Evolutionary conservation across 202 grass and related monocot species (phyloP).

Genomic region (Sporobolus alterniflorus): DNA sequence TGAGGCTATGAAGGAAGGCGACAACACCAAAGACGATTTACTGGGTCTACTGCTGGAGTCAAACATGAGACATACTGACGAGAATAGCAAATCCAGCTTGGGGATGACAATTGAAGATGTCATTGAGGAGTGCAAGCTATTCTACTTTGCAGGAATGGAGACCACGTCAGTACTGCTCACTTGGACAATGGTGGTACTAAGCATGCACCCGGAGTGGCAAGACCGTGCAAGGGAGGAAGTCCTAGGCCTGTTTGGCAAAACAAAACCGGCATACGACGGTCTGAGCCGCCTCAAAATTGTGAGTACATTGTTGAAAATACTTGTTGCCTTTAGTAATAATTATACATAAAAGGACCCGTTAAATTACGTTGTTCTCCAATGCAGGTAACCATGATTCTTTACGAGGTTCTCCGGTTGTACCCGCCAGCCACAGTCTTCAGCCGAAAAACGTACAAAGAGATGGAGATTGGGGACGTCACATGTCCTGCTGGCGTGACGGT

Average conservation of each 20-base stretch:
- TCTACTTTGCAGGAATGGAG: constrained; percentile 78
- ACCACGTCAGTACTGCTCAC: constrained; percentile 64
- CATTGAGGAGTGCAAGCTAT: constrained; percentile 24
- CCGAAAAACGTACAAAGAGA: constrained; percentile 44
- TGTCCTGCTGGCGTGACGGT: constrained; percentile 45
- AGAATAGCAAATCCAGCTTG: background rate
- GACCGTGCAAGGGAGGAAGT: constrained; percentile 64
- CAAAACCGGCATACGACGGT: constrained; percentile 39
- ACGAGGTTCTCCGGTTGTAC: constrained; percentile 67
- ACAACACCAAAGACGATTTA: constrained; percentile 47
- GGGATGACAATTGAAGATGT: constrained; percentile 47
- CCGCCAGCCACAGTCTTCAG: constrained; percentile 16
- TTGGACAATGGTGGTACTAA: constrained; percentile 64
- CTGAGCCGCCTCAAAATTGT: constrained; percentile 61
- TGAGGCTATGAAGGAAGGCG: constrained; percentile 42
- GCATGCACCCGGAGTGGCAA: constrained; percentile 73
- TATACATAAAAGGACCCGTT: background rate
- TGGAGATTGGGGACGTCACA: constrained; percentile 32
- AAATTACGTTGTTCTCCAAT: background rate
- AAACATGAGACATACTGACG: constrained; percentile 26
- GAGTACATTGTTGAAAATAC: constrained; percentile 8
- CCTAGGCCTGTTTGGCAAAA: constrained; percentile 40
- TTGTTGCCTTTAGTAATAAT: background rate
- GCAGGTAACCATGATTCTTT: constrained; percentile 56
- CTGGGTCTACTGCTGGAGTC: constrained; percentile 60